Evolutionary conservation across 2,329 filamentous ascomycete species (phyloP), one percentile per base, ranked within the genome.

Genomic region (Sporothrix dimorphospora): DNA sequence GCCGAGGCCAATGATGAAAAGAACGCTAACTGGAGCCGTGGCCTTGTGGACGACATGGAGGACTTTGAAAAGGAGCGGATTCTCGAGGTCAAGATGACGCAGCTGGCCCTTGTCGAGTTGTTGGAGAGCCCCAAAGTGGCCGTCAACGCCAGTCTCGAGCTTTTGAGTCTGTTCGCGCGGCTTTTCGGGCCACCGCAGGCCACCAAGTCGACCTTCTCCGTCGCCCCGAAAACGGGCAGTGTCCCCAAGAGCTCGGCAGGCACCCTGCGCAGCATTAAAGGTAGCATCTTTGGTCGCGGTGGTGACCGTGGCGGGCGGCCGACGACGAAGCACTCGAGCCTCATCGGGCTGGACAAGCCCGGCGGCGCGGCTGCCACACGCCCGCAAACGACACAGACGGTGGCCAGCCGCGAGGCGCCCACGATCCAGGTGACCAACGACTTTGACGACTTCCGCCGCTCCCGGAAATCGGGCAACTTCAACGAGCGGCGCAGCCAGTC

Each of bases 41-140:
- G 90, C 3, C 79, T 93, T 63, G 86, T 97, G 0, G 92, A 95
- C 75, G 89, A 92, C 59, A 93, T 98, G 89, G 91, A 94, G 74
- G 89, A 90, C 72, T 89, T 90, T 34, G 94, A 98, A 79, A 97
- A 94, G 78, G 93, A 94, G 80, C 88, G 89, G 66, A 91, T 99
- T 55, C 82, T 99, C n/a, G 93, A 98, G 80, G 90, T 98, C 74
- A 97, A 97, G 80, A 97, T 98, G 89, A 98, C 95, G 12, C 94
- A 98, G 78, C 85, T 99, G 73, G 88, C 92, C 4, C 86, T 99
- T 24, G 81, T 96, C 3, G 95, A 98, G 81, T 83, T 96, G 19
- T 83, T 93, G 3, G 94, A 98, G 79, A 94, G 94, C 0, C 90
- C 94, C 0, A 91, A 93, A 72, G 89, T 91, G 72, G 95, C 96